Percentiles rank a stretch among this genome's conserved stretches.
These are phyloP conservation scores for Elongisporangium undulatum DNA, from an alignment of 352 stramenopile genomes.

Conservation along the genomic window DNA sequence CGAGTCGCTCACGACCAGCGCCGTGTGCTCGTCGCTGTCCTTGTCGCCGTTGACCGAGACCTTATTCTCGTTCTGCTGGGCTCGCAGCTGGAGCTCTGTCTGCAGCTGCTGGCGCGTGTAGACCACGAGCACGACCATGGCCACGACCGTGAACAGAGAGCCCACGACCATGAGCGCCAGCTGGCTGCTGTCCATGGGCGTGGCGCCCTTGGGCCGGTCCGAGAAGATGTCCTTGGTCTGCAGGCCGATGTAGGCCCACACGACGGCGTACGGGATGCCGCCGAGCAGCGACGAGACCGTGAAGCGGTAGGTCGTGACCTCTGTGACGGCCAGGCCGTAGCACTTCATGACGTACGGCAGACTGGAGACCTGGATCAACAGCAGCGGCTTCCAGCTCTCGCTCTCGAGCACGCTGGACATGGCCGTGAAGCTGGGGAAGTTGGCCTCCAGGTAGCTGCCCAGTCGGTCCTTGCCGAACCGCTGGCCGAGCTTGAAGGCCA, in stretches of 20 bases:
- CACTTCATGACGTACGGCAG: conserved; percentile 66
- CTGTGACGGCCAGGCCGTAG: conserved; percentile 66
- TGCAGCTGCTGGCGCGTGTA: conserved; percentile 45
- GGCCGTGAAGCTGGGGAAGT: conserved; percentile 49
- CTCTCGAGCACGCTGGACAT: conserved; percentile 49
- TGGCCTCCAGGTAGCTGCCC: conserved; percentile 43
- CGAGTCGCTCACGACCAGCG: neutral
- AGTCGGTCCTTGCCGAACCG: conserved; percentile 45
- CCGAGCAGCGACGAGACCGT: conserved; percentile 50
- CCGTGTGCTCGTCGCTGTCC: conserved; percentile 4
- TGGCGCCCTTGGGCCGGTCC: conserved; percentile 38
- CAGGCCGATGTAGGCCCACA: conserved; percentile 64
- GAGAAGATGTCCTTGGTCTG: conserved; percentile 49
- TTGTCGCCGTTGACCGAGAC: conserved; percentile 6
- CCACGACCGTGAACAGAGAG: conserved; percentile 28
- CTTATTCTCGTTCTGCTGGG: conserved; percentile 24
- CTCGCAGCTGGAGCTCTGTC: conserved; percentile 23
- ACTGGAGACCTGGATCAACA: conserved; percentile 70
- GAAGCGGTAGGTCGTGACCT: conserved; percentile 52
- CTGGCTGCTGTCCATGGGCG: conserved; percentile 22
- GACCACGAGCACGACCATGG: conserved; percentile 45
- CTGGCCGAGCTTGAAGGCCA: conserved; percentile 61
- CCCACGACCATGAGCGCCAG: conserved; percentile 25
- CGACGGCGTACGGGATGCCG: conserved; percentile 42
- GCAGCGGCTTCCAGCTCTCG: conserved; percentile 64